phyloP scores from a whole-genome alignment of 2,329 filamentous ascomycete species.

The Penicillium sp. region DNA sequence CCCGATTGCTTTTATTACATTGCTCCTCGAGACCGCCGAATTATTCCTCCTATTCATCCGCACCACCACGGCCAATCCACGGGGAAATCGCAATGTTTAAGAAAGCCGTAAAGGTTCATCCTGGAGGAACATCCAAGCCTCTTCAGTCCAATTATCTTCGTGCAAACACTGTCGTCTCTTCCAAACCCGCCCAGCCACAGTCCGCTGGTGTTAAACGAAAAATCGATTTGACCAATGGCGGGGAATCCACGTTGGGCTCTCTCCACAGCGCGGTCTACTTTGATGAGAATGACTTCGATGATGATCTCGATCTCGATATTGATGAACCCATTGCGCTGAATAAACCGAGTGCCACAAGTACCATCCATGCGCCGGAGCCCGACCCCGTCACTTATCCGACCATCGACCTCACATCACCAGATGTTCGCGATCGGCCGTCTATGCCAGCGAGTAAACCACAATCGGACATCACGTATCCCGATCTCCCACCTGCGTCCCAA shows the following conservation, averaged over 20 bases:
- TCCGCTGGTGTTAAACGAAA: constrained; percentile 44
- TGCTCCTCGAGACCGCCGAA: constrained; percentile 25
- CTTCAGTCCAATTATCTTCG: constrained; percentile 38
- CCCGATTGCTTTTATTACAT: constrained; percentile 30
- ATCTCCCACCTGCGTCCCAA: constrained; percentile 37
- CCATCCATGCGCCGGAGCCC: constrained; percentile 10
- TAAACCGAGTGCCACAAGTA: constrained; percentile 22
- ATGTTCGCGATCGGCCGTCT: constrained; percentile 11
- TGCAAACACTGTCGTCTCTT: constrained; percentile 30
- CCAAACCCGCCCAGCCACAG: constrained; percentile 30
- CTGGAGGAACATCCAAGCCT: constrained; percentile 36
- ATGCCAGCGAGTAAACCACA: constrained; percentile 16
- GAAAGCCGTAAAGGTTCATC: constrained; percentile 46
- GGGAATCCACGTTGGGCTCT: constrained; percentile 42
- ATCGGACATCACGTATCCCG: constrained; percentile 41
- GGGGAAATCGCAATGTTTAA: constrained; percentile 43
- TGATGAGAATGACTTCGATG: constrained; percentile 82
- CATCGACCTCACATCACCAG: constrained; percentile 17
- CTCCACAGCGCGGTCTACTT: constrained; percentile 62
- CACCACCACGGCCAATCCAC: constrained; percentile 23
- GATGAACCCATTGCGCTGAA: constrained; percentile 37
- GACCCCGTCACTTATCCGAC: constrained; percentile 26
- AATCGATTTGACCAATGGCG: constrained; percentile 38
- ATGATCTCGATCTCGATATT: constrained; percentile 73
- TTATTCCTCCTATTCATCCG: constrained; percentile 34